These are phyloP conservation scores for Margaritispora aquatica DNA, from an alignment of 495 filamentous ascomycete species.

Conservation along the genomic window DNA sequence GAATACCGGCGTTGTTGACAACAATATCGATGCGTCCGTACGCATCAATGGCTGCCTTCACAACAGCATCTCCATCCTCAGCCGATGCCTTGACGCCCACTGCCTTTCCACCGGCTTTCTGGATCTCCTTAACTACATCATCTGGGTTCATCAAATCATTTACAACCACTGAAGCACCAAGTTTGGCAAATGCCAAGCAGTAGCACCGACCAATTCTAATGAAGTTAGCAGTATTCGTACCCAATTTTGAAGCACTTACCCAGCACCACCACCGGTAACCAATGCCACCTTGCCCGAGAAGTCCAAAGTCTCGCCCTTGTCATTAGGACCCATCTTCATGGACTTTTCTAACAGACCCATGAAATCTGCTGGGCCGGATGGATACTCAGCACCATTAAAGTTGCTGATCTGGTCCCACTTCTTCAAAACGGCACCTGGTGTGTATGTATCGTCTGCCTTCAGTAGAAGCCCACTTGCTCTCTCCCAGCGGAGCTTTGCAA, in stretches of 20 bases:
- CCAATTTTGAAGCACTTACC: slow-evolving; percentile 36
- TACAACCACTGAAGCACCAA: slow-evolving; percentile 85
- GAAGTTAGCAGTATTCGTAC: slow-evolving; percentile 5
- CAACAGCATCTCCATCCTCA: slow-evolving; percentile 87
- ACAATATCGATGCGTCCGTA: slow-evolving; percentile 92
- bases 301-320: slow-evolving; percentile 69
- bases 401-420: slow-evolving; percentile 86
- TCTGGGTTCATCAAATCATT: slow-evolving; percentile 97
- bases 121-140: slow-evolving; percentile 84
- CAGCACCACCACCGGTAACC: slow-evolving; percentile 88
- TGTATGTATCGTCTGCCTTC: slow-evolving; percentile 83
- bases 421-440: slow-evolving; percentile 77
- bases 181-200: slow-evolving; percentile 83
- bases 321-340: slow-evolving; percentile 66
- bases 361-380: slow-evolving; percentile 84
- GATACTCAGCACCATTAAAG: slow-evolving; percentile 80
- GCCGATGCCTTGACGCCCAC: slow-evolving; percentile 90
- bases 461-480: slow-evolving; percentile 84
- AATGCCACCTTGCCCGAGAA: slow-evolving; percentile 90
- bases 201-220: slow-evolving; percentile 84
- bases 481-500: slow-evolving; percentile 95
- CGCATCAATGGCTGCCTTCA: slow-evolving; percentile 88
- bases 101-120: slow-evolving; percentile 82
- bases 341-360: slow-evolving; percentile 82
- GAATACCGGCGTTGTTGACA: slow-evolving; percentile 96